Evolutionary conservation across 169 alveolate species (phyloP).

Genomic region (Theileria orientalis): DNA sequence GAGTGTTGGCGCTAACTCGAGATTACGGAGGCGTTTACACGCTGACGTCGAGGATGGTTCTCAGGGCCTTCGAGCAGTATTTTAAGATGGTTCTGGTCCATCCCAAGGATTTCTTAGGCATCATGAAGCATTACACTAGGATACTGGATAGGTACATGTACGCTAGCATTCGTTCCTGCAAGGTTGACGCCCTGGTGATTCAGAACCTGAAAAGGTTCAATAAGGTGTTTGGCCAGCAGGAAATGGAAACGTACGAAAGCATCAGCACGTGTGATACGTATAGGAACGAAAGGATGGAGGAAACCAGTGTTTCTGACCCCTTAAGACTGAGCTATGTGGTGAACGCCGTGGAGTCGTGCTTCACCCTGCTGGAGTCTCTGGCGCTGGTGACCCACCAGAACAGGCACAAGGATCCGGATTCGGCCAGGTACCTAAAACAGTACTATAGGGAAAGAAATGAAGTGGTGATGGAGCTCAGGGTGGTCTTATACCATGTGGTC

Average conservation of each 20-base stretch:
- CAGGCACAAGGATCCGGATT: slow-evolving; percentile 12
- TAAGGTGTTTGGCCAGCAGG: not conserved
- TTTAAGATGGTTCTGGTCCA: not conserved
- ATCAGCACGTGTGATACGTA: slow-evolving; percentile 1
- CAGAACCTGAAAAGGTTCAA: slow-evolving; percentile 7
- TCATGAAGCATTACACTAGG: not conserved
- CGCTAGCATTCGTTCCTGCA: not conserved
- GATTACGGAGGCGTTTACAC: slow-evolving; percentile 24
- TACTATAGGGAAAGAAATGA: slow-evolving; percentile 7
- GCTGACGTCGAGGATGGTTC: not conserved
- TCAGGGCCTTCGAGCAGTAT: not conserved
- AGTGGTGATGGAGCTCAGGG: slow-evolving; percentile 40
- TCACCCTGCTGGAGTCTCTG: slow-evolving; percentile 35
- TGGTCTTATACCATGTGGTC: slow-evolving; percentile 31
- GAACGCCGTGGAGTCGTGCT: slow-evolving; percentile 41
- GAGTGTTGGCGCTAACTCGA: not conserved
- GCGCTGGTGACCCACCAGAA: not conserved
- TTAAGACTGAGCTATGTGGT: slow-evolving; percentile 10
- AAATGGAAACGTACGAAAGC: not conserved
- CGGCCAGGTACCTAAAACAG: not conserved
- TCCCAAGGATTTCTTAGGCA: not conserved
- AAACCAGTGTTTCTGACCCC: not conserved
- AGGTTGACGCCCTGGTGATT: not conserved
- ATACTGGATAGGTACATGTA: not conserved
- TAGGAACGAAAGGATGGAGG: not conserved